Evolutionary conservation across 495 filamentous ascomycete genomes (phyloP), one percentile per base, ranked within the genome.

Genomic region (Penicillium bialowiezense): DNA sequence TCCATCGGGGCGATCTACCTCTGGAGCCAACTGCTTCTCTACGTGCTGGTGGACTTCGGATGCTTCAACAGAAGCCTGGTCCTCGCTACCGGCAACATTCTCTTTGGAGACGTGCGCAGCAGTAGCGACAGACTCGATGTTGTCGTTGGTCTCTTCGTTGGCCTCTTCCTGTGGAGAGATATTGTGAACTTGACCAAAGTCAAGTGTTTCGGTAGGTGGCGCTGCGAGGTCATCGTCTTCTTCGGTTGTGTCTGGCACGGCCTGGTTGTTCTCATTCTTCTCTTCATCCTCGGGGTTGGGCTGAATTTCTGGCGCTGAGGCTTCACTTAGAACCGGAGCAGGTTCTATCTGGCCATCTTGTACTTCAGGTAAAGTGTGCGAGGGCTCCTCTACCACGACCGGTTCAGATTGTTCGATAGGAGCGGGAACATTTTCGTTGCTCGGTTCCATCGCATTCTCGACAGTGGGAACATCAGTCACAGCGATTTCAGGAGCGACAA

Each of bases 381-480:
- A 10, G 10, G 17, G 36, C 12, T 51, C 33, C n/a, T 37, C 29
- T n/a, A 15, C 21, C 38, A 18, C 23, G 48, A 42, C 26, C 59
- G 49, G 24, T 43, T 56, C 41, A 54, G 23, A 18, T 33, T 21
- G 18, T 18, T 39, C 18, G 17, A n/a, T 39, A n/a, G 36, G 36
- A 2, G 20, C n/a, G 36, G 2, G 18, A 2, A 23, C 31, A 0
- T 50, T 8, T 38, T 60, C 59, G 34, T 34, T 29, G 33, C 20
- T 33, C 18, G 38, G 13, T 26, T 26, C 23, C 4, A 8, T 26
- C 8, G 23, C 23, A 26, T 3, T 3, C 3, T 26, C 2, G 55
- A 44, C 9, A n/a, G 23, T 41, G 34, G 65, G 53, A 19, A 63
- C 58, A 50, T 62, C 57, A 20, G 68, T 51, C 21, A 69, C 36